phyloP scores from a whole-genome alignment of 2,329 filamentous ascomycete species.

The Claviceps monticola region DNA sequence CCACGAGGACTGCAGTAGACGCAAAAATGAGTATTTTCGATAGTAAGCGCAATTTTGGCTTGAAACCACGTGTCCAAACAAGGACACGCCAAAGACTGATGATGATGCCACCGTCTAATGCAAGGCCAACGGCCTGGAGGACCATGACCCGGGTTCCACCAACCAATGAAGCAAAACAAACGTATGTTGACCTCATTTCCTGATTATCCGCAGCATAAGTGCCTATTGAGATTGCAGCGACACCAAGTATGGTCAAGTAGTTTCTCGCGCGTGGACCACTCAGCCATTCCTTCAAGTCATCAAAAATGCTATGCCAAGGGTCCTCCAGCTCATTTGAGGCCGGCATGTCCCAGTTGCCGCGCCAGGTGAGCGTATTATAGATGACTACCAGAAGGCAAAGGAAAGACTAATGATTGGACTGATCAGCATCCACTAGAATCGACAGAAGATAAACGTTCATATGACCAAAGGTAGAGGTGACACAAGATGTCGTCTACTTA shows the following conservation, averaged over 20 bases:
- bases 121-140: constrained; percentile 30
- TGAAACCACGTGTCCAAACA: constrained; percentile 35
- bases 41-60: constrained; percentile 30
- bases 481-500: constrained; percentile 5
- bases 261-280: constrained; percentile 24
- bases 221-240: constrained; percentile 27
- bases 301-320: constrained; percentile 31
- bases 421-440: background rate
- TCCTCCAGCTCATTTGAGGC: constrained; percentile 27
- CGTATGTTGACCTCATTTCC: constrained; percentile 32
- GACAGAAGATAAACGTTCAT: background rate
- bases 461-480: background rate
- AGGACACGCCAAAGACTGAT: constrained; percentile 38
- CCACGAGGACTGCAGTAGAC: constrained; percentile 22
- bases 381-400: constrained; percentile 29
- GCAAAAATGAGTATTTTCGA: constrained; percentile 28
- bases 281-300: constrained; percentile 35
- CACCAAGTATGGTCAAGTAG: constrained; percentile 22
- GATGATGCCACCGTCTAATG: constrained; percentile 32
- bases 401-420: constrained; percentile 24
- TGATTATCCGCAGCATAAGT: constrained; percentile 26
- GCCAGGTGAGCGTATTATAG: constrained; percentile 29
- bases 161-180: constrained; percentile 33
- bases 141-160: constrained; percentile 20
- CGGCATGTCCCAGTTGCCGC: constrained; percentile 17